These are phyloP conservation scores for Hibiscus tridactylites DNA, from an alignment of 345 rosid species.

Conservation along the genomic window DNA sequence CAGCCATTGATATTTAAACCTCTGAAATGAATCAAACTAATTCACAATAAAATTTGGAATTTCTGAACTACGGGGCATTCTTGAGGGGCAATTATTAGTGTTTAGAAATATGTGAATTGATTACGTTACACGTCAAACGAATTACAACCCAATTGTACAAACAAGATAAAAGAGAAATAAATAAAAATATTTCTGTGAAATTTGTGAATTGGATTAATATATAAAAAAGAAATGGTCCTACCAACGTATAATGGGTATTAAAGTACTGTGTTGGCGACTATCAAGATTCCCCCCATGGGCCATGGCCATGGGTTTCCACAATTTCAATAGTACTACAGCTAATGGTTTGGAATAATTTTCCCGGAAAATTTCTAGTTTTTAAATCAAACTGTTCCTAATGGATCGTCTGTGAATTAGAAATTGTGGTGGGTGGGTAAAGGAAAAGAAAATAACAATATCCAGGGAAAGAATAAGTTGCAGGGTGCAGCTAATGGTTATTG, in stretches of 20 bases:
- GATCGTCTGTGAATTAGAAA: not conserved
- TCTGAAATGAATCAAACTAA: not conserved
- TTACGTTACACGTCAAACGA: not conserved
- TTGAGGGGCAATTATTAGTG: constrained; percentile 3
- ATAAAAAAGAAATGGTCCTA: not conserved
- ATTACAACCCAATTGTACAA: not conserved
- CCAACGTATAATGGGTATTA: constrained; percentile 4
- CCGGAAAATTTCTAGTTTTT: not conserved
- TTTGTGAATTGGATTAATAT: constrained; percentile 12
- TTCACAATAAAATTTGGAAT: not conserved
- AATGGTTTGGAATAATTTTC: constrained; percentile 16
- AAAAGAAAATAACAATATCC: constrained; percentile 17
- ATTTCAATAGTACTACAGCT: constrained; percentile 16
- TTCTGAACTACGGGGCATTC: not conserved
- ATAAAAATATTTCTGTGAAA: not conserved
- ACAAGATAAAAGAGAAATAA: not conserved
- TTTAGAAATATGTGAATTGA: not conserved
- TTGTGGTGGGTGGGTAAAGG: constrained; percentile 5
- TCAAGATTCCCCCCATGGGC: constrained; percentile 22
- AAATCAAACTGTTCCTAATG: not conserved
- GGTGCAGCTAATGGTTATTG: no score
- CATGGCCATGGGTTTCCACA: not conserved
- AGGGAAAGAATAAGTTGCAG: no score
- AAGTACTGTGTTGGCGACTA: constrained; percentile 16
- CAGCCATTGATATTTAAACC: not conserved